Evolutionary conservation across 2,329 filamentous ascomycete genomes (phyloP).

Genomic region (Pyrenochaeta sp.): DNA sequence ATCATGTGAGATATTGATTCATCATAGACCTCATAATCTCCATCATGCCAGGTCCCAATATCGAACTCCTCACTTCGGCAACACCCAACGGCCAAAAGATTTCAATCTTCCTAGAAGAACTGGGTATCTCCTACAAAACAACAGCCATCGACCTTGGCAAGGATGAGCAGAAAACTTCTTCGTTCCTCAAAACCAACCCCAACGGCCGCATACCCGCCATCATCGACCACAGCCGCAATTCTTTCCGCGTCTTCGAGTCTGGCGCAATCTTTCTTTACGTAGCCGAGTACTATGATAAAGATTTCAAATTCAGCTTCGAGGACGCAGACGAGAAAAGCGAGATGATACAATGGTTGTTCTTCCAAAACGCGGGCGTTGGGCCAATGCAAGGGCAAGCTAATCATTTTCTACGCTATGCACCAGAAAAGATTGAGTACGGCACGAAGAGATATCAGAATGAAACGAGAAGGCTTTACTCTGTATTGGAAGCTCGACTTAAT

Average conservation of each 20-base stretch:
- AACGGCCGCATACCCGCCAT: conserved; percentile 88
- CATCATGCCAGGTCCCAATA: conserved; percentile 10
- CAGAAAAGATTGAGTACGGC: conserved; percentile 80
- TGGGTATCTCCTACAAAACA: conserved; percentile 57
- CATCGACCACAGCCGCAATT: conserved; percentile 73
- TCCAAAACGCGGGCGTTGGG: conserved; percentile 78
- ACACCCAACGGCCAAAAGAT: conserved; percentile 91
- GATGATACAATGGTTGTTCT: conserved; percentile 74
- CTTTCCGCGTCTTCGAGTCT: conserved; percentile 79
- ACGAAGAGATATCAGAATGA: conserved; percentile 83
- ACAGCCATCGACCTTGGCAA: conserved; percentile 68
- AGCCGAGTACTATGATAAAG: conserved; percentile 77
- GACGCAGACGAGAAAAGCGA: conserved; percentile 79
- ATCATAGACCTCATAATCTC: no score
- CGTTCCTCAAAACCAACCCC: conserved; percentile 87
- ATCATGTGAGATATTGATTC: no score
- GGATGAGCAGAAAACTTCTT: conserved; percentile 78
- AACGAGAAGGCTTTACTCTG: conserved; percentile 78
- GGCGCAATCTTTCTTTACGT: conserved; percentile 84
- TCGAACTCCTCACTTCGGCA: conserved; percentile 80
- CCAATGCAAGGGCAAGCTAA: conserved; percentile 81
- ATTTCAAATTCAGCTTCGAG: conserved; percentile 81
- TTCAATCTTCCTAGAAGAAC: conserved; percentile 81
- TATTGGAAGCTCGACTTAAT: conserved; percentile 74
- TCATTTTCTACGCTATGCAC: conserved; percentile 82